Evolutionary conservation across 305 asterid species (phyloP), one percentile per base, ranked within the genome.

Genomic region (Rubia balearica): DNA sequence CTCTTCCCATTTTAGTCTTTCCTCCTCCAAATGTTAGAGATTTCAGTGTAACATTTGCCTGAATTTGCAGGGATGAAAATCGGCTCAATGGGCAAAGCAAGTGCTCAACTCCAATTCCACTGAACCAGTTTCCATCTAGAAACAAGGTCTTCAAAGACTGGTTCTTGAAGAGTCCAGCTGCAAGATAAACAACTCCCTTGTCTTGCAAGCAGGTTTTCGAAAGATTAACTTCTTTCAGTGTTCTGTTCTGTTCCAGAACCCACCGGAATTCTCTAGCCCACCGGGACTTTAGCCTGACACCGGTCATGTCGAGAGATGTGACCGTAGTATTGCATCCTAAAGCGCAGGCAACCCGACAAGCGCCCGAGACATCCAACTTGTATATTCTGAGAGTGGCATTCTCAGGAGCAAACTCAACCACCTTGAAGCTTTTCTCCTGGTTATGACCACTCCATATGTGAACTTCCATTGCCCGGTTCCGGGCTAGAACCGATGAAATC

Each of bases 181-280:
- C 96, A 30, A 92, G 76, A 63, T 92, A 92, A 3, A 87, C 77
- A 30, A 83, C 88, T 30, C 89, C 89, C 83, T 90, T 90, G 79
- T 90, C 87, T 67, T 88, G 88, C 7, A 92, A 69, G 73, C 85
- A 33, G 36, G 97, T 85, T 42, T 75, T 81, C 0, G 96, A 86
- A 83, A 92, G 63, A 30, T 80, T 81, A 36, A 84, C 88, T 75
- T 85, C 95, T 80, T 80, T 90, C 4, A 51, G 86, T 85, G 70
- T 71, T 85, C 27, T 74, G 80, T 92, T 92, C 81, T 88, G 98
- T 75, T 92, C 96, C 17, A 92, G 79, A 30, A 88, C 93, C 89
- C 85, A 83, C 0, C 97, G 84, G 67, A 92, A 88, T 57, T 92
- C 91, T 83, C 77, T 90, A 4, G 93, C 96, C 98, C 97, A 92